Percentiles rank a stretch among this genome's conserved stretches.
These are phyloP conservation scores for Crepidotus variabilis DNA, from an alignment of 768 basidiomycete species.

Conservation along the genomic window DNA sequence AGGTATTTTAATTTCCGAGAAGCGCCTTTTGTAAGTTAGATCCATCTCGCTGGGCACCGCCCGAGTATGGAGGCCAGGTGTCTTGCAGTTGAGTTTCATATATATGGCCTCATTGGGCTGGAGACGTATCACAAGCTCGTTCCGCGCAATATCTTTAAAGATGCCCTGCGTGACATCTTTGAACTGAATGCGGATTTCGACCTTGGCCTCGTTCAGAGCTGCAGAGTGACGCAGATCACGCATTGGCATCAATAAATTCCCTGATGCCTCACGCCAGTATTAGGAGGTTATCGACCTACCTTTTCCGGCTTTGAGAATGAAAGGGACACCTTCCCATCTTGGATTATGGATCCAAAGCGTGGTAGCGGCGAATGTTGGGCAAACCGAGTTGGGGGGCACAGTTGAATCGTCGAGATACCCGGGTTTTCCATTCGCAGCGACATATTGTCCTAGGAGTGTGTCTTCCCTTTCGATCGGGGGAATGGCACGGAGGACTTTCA, in stretches of 20 bases:
- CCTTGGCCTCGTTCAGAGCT: constrained; percentile 98
- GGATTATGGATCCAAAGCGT: constrained; percentile 93
- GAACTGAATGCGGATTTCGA: constrained; percentile 96
- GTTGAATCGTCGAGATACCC: constrained; percentile 98
- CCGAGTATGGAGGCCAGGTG: constrained; percentile 85
- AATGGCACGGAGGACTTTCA: constrained; percentile 93
- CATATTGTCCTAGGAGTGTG: constrained; percentile 93
- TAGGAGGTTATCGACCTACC: constrained; percentile 42
- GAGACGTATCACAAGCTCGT: constrained; percentile 96
- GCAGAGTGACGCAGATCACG: constrained; percentile 4
- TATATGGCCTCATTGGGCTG: constrained; percentile 97
- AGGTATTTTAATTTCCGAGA: constrained; percentile 87
- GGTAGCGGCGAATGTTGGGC: constrained; percentile 92
- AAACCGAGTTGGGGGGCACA: constrained; percentile 86
- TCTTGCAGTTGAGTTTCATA: constrained; percentile 94
- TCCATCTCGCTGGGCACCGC: constrained; percentile 98
- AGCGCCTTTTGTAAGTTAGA: constrained; percentile 94
- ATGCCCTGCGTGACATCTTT: constrained; percentile 97
- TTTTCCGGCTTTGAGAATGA: constrained; percentile 98
- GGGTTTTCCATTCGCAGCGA: constrained; percentile 85
- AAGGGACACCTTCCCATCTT: constrained; percentile 98
- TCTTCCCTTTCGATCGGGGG: constrained; percentile 75
- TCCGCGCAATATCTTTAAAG: constrained; percentile 93
- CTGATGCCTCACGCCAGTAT: neutral
- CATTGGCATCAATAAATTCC: neutral